phyloP scores from a whole-genome alignment of 1,284 basidiomycete species.

The Exobasidium cylindrosporum region DNA sequence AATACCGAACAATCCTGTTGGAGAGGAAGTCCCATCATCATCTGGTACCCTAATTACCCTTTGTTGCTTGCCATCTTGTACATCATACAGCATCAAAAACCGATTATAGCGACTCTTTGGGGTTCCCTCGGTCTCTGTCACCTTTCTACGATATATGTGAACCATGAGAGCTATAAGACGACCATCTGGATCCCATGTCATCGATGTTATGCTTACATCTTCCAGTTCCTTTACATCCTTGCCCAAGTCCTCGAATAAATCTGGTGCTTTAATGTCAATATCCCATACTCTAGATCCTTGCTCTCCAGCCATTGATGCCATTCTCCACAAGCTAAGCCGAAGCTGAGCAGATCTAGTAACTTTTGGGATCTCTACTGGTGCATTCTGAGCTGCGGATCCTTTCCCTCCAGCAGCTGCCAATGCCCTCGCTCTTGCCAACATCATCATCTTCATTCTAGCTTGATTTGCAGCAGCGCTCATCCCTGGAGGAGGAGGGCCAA shows the following conservation, averaged over 20 bases:
- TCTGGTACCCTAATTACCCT: neutral
- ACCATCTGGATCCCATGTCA: slow-evolving; percentile 1
- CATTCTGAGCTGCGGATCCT: too few relatives aligned
- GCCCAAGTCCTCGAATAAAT: neutral
- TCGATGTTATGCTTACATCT: neutral
- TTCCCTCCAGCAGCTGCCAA: neutral
- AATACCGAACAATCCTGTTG: neutral
- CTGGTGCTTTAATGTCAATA: neutral
- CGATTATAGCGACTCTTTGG: neutral
- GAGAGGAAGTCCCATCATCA: neutral
- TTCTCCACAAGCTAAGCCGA: slow-evolving; percentile 7
- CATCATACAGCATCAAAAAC: neutral
- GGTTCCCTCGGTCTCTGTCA: neutral
- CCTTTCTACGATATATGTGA: neutral
- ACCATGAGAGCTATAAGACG: neutral
- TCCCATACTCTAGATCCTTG: slow-evolving; percentile 8
- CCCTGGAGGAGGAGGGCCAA: slow-evolving; percentile 1
- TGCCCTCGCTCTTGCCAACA: slow-evolving; percentile 3
- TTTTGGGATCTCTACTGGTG: neutral
- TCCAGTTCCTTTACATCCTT: neutral
- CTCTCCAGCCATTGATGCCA: slow-evolving; percentile 11
- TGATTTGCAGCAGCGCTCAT: slow-evolving; percentile 10
- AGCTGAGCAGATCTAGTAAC: neutral
- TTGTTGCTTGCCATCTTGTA: slow-evolving; percentile 4
- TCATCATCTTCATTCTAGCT: slow-evolving; percentile 9